phyloP scores from a whole-genome alignment of 116 monocot genomes.

The Thalassia testudinum region DNA sequence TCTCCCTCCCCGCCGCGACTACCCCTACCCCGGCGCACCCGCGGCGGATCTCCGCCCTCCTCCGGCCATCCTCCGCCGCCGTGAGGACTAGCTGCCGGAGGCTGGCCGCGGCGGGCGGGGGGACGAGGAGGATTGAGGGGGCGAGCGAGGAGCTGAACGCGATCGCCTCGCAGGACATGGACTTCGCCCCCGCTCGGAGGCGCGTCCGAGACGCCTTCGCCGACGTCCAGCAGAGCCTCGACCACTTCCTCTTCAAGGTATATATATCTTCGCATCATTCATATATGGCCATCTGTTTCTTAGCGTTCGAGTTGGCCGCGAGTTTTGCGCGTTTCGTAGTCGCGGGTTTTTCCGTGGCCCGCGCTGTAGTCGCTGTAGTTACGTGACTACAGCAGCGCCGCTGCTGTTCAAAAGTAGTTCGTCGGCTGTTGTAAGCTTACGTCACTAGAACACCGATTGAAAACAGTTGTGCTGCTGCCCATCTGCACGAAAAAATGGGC shows the following conservation, averaged over 20 bases:
- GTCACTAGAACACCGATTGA: no score
- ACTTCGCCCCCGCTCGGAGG: conserved; percentile 43
- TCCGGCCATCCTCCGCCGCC: no score
- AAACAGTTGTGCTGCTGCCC: no score
- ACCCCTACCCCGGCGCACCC: not conserved
- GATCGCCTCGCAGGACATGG: conserved; percentile 45
- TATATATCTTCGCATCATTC: no score
- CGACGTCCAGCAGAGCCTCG: conserved; percentile 39
- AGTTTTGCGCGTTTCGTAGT: no score
- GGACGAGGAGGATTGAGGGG: conserved; percentile 37
- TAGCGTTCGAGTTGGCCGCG: not conserved
- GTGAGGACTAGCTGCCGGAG: not conserved
- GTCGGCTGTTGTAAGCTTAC: no score
- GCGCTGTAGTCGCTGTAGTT: no score
- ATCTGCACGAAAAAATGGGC: no score
- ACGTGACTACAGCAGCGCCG: no score
- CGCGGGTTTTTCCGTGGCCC: no score
- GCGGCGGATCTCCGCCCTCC: not conserved
- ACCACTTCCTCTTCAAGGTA: conserved; percentile 88
- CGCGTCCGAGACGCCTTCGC: conserved; percentile 45
- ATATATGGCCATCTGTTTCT: not conserved
- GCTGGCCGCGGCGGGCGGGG: conserved; percentile 2
- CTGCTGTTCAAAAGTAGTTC: no score
- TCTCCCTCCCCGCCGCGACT: not conserved
- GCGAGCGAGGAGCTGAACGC: conserved; percentile 52